Base-by-base conservation (phyloP, 2,329 filamentous ascomycete genomes). In the Rhexocercosporidium sp. region DNA sequence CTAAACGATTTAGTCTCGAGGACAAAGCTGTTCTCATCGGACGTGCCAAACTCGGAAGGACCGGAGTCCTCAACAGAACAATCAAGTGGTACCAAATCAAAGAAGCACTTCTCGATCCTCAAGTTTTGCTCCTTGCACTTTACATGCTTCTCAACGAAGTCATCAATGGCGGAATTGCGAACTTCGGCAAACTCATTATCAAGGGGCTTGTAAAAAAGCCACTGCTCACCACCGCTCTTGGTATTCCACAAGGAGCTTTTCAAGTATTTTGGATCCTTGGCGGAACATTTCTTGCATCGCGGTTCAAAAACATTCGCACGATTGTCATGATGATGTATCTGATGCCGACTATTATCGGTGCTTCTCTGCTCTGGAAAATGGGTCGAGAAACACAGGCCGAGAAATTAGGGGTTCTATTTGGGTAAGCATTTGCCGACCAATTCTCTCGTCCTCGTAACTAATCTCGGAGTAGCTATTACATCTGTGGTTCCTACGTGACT, bases 141-240 rank as follows among this genome's bases (percentile, higher is more conserved):
- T 84, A 81, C 62, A 80, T 80, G 3, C 75, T 87, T 0, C 75
- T 86, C 20, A 87, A 87, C 65, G 85, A 87, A 70, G 76, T 80
- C 1, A 81, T 87, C 69, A 87, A 82, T 59, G 84, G 84, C 3
- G 85, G 85, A 0, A 75, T 85, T 9, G 82, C 85, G 5, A 86
- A 84, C 70, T 87, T 87, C 69, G 82, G 83, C 46, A 86, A 85
- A 64, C 79, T 85, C 25, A 86, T 87, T 63, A 81, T 87, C 73
- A 86, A 86, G 65, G 81, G 82, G 1, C 75, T 85, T 1, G 81
- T 81, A 20, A 71, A 73, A 1, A 78, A 82, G 57, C 70, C 82
- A 0, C 77, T 85, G 0, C 72, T 79, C 8, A 86, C 86, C 0
- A 85, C 84, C 0, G 82, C 82, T 0, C 79, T 85, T 3, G 85